These are phyloP conservation scores for Choanephora cucurbitarum DNA, from an alignment of 371 early-diverging fungal genomes.

Conservation along the genomic window DNA sequence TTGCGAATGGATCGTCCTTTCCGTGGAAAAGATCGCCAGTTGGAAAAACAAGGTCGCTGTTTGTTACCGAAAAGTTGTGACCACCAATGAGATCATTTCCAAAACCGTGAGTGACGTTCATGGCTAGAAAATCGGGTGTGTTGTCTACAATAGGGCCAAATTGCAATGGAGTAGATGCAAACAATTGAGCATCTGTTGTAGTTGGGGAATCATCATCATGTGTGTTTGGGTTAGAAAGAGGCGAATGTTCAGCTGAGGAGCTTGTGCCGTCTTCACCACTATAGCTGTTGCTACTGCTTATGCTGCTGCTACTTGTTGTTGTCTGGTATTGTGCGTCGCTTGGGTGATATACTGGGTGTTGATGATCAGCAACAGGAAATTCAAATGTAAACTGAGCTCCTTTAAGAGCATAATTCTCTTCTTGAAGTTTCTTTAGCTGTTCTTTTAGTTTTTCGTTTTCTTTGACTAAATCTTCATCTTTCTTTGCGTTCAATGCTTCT, in stretches of 20 bases:
- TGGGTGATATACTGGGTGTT: conserved; percentile 1
- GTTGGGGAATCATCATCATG: conserved; percentile 25
- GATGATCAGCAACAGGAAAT: conserved; percentile 27
- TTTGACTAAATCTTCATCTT: conserved; percentile 28
- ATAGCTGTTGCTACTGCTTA: conserved; percentile 22
- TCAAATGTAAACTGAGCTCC: conserved; percentile 48
- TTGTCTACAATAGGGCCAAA: conserved; percentile 14
- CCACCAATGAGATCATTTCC: conserved; percentile 1
- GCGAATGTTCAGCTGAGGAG: conserved; percentile 21
- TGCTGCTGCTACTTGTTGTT: conserved; percentile 18
- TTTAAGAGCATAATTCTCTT: conserved; percentile 48
- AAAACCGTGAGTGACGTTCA: conserved; percentile 4
- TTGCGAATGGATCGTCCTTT: conserved; percentile 36
- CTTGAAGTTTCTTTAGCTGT: conserved; percentile 33
- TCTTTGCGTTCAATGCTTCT: conserved; percentile 38
- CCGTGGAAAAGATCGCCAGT: conserved; percentile 29
- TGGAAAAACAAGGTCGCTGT: not conserved
- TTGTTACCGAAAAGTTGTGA: conserved; percentile 4
- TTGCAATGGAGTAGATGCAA: conserved; percentile 17
- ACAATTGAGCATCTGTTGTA: conserved; percentile 12
- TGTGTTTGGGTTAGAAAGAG: conserved; percentile 15
- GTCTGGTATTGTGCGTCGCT: conserved; percentile 4
- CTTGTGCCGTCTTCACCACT: conserved; percentile 21
- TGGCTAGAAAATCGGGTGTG: conserved; percentile 15
- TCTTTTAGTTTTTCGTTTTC: conserved; percentile 39